A percentile compares a stretch with the other conserved stretches of the same genome.
Evolutionary conservation across 73 alveolate genomes (phyloP).

Genomic region (Paramecium biaurelia): DNA sequence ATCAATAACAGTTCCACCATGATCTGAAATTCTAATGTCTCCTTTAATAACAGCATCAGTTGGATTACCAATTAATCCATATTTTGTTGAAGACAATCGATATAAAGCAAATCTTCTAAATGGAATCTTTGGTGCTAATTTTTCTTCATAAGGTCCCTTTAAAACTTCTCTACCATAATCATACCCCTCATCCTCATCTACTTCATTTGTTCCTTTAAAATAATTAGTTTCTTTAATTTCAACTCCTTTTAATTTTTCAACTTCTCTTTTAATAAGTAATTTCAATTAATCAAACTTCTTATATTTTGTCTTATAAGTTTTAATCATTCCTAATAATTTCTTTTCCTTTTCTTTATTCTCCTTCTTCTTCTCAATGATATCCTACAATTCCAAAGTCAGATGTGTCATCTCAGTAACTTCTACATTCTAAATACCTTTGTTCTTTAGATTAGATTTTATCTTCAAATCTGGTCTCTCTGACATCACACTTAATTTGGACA

Average conservation of each 20-base stretch:
- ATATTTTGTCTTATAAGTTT: background rate
- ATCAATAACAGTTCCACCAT: background rate
- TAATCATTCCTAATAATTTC: constrained; percentile 32
- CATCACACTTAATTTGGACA: background rate
- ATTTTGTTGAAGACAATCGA: constrained; percentile 18
- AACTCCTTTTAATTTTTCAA: constrained; percentile 70
- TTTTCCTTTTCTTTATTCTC: constrained; percentile 30
- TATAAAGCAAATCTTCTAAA: constrained; percentile 54
- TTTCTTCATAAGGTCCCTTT: constrained; percentile 76
- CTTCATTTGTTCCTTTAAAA: constrained; percentile 73
- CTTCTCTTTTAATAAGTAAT: constrained; percentile 54
- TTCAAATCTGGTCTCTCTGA: constrained; percentile 3
- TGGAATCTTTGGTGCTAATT: constrained; percentile 53
- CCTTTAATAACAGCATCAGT: constrained; percentile 69
- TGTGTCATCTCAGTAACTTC: constrained; percentile 4
- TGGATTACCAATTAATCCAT: constrained; percentile 67
- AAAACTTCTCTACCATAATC: constrained; percentile 86
- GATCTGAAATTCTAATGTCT: constrained; percentile 34
- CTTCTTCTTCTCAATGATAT: background rate
- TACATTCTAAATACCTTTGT: background rate
- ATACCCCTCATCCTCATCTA: constrained; percentile 71
- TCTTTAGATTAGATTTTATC: background rate
- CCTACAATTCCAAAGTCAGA: background rate
- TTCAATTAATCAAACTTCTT: constrained; percentile 59
- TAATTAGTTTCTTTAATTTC: constrained; percentile 74